Evolutionary conservation across 1,139 yeast species (phyloP), one percentile per base, ranked within the genome.

Genomic region (Lodderomyces oxycetoniae): DNA sequence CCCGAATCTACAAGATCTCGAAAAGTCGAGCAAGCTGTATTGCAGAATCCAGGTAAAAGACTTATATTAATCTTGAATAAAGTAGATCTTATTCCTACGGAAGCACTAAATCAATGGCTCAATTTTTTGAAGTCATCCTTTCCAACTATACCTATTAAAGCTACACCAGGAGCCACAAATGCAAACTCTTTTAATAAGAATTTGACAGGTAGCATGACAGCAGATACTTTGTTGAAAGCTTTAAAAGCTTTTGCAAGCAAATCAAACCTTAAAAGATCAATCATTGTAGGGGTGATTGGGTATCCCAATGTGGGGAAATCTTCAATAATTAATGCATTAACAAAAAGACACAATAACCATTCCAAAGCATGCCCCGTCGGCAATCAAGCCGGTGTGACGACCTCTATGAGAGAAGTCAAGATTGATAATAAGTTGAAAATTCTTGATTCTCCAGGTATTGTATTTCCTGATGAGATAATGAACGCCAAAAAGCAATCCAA

Each of bases 351-450:
- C 53, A 88, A 91, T 34, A 63, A 67, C 45, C 53, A 54, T 39
- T 66, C 77, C 29, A 76, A 72, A 48, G 93, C 91, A 8, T 91
- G 98, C 56, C 97, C 98, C 10, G 95, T 86, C 22, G 99, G 98
- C 30, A 93, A 94, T 51, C 93, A 85, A 62, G 97, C 99, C 3
- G 98, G 98, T 56, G 91, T 91, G 25, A 91, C 98, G 20, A 89
- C 96, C 1, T 69, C 91, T 3, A 67, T 91, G 57, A 78, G 96
- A 62, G 95, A 88, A 59, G 88, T 91, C 40, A 91, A 91, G 62
- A 75, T 91, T 42, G 98, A 91, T 57, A 83, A 79, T 53, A 88
- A 88, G 59, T 73, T 91, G 48, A 86, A 84, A 59, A 72, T 91
- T 43, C 71, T 91, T 53, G 98, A 91, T 59, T 87, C 96, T 33